Base-by-base conservation (phyloP, 257 asterid species). In the Solanum megistacrolobum region DNA sequence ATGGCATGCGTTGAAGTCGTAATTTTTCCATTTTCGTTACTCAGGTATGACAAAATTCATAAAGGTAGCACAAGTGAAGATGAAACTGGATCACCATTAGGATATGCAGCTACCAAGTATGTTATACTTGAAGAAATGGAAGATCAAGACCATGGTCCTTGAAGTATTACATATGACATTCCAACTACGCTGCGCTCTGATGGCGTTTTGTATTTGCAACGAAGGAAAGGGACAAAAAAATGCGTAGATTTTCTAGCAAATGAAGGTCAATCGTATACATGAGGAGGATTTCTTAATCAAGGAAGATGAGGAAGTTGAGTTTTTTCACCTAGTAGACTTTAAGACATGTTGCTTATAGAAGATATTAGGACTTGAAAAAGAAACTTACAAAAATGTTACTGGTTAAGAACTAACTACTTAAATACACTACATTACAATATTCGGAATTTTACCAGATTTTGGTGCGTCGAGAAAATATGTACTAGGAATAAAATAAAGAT, bases 51-150 rank as follows among this genome's bases (percentile, higher is more conserved):
- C 68, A 96, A 93, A 93, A 93, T 96, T 88, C 95, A 92, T 39
- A 93, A 89, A 74, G 97, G 96, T 14, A 94, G 91, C 87, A 75
- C 81, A 36, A 72, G 91, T 58, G 92, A 73, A 81, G 93, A 88
- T 60, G 92, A 86, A 71, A 58, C 38, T 62, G 91, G 83, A 14
- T 79, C 93, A 13, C 74, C 91, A 9, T 74, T 83, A 9, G 92
- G 81, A 34, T 88, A 83, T 87, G 86, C 91, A 34, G 69, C 93
- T 76, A 90, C 98, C 10, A 95, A 93, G 89, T 96, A 96, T 87
- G 97, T 93, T 88, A 95, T 96, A 34, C 97, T 96, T 32, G 98
- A 94, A 73, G 98, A 96, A 91, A 89, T 91, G 92, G 99, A 94
- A 14, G 98, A 94, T 71, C 94, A 93, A 89, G 98, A 92, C 75